A percentile compares a stretch with the other conserved stretches of the same genome.
Evolutionary conservation across 106 monocot species (phyloP).

Genomic region (Iris macrosiphon): DNA sequence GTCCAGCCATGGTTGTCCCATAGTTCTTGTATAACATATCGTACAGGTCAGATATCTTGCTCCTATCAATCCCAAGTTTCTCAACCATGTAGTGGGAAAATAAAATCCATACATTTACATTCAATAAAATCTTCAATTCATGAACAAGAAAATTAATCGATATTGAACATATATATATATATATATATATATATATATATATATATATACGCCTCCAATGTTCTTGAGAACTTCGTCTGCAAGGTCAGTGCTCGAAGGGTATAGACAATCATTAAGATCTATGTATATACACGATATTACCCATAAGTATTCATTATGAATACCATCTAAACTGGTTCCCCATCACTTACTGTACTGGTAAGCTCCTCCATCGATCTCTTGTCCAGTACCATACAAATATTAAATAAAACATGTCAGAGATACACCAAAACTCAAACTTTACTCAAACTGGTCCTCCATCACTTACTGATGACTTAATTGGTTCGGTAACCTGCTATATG

Average conservation of each 20-base stretch:
- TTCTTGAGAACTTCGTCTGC: conserved; percentile 45
- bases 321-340: no score
- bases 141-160: background rate
- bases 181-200: background rate
- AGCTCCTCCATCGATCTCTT: no score
- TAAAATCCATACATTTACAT: background rate
- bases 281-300: no score
- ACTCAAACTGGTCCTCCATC: no score
- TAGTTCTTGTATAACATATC: conserved; percentile 69
- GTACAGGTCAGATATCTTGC: conserved; percentile 49
- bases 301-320: no score
- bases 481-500: no score
- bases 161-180: background rate
- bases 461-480: no score
- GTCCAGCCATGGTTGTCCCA: conserved; percentile 91
- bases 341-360: no score
- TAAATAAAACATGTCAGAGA: no score
- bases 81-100: conserved; percentile 62
- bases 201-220: conserved; percentile 40
- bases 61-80: conserved; percentile 65
- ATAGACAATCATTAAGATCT: conserved; percentile 85
- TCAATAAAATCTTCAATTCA: background rate
- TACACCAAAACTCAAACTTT: no score
- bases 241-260: conserved; percentile 59
- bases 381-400: no score